phyloP scores from a whole-genome alignment of 306 rosid species.

The Dalbergia cultrata region DNA sequence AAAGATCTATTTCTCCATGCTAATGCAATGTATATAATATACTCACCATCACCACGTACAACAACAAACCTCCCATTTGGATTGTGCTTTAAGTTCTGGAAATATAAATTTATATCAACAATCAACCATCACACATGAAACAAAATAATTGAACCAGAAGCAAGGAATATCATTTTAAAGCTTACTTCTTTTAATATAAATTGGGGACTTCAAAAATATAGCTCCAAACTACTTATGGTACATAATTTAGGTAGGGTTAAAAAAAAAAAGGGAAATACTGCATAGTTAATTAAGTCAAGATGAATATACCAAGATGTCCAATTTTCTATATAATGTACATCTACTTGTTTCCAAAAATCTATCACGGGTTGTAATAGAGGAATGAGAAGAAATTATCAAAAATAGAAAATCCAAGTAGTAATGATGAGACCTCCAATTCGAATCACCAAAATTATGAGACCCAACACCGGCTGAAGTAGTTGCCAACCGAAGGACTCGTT shows the following conservation, averaged over 20 bases:
- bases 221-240: conserved; percentile 20
- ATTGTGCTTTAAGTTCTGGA: conserved; percentile 91
- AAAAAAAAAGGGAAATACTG: too few relatives aligned
- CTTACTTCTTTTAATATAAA: conserved; percentile 27
- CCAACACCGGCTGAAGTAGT: conserved; percentile 34
- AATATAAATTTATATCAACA: conserved; percentile 28
- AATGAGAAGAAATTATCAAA: conserved; percentile 29
- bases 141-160: conserved; percentile 42
- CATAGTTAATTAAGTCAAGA: conserved; percentile 30
- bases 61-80: conserved; percentile 99
- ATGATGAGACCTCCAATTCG: background rate
- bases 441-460: conserved; percentile 58
- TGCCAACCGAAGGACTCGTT: conserved; percentile 66
- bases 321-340: conserved; percentile 31
- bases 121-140: conserved; percentile 34
- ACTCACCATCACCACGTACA: conserved; percentile 98
- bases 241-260: background rate
- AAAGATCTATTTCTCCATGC: conserved; percentile 98
- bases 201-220: conserved; percentile 24
- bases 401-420: conserved; percentile 33
- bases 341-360: conserved; percentile 20
- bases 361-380: conserved; percentile 35
- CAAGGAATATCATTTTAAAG: conserved; percentile 22
- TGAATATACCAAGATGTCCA: conserved; percentile 28
- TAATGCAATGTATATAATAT: conserved; percentile 91